Evolutionary conservation across 2,329 filamentous ascomycete species (phyloP), one percentile per base, ranked within the genome.

Genomic region (Diaporthe capsici): DNA sequence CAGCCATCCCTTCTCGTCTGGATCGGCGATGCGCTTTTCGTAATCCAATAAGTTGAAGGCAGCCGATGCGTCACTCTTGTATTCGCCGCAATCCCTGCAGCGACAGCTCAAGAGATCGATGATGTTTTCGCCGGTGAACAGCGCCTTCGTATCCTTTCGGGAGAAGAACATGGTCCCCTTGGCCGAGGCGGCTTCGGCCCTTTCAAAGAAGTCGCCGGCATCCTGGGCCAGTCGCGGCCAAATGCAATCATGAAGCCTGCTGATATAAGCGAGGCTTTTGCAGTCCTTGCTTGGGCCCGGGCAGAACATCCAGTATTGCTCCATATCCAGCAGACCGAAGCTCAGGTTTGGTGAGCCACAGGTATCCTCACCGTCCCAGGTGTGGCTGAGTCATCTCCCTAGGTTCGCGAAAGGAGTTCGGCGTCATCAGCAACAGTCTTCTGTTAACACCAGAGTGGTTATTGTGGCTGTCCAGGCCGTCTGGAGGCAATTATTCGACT

Each of bases 91-190:
- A 31, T 55, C 53, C 53, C 53, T 53, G n/a, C 51, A 53, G 51
- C 51, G 51, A 28, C 51, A 53, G 51, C 51, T 53, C 51, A 53
- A 53, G 51, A 53, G 51, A 15, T 53, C 51, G 51, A 25, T 15
- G 25, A 55, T 55, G 53, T 55, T 55, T 17, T 31, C 53, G 1
- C 15, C 25, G 51, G 22, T 53, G 53, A 55, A 55, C 13, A 55
- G 53, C 12, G 53, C 53, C 25, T 55, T 55, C 25, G 53, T 17
- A 31, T 55, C 53, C 53, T 31, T 55, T 5, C n/a, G 53, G 53
- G 53, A 55, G n/a, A 55, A 55, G n/a, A 55, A 55, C 53, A 55
- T 55, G n/a, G 51, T 28, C 51, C 22, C n/a, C 53, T 55, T 55
- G 13, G 53, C 53, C 12, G 53, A 28, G 53, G 53, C 53, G 12